Evolutionary conservation across 805 yeast species (phyloP), one percentile per base, ranked within the genome.

Genomic region (Nakazawaea pomicola): DNA sequence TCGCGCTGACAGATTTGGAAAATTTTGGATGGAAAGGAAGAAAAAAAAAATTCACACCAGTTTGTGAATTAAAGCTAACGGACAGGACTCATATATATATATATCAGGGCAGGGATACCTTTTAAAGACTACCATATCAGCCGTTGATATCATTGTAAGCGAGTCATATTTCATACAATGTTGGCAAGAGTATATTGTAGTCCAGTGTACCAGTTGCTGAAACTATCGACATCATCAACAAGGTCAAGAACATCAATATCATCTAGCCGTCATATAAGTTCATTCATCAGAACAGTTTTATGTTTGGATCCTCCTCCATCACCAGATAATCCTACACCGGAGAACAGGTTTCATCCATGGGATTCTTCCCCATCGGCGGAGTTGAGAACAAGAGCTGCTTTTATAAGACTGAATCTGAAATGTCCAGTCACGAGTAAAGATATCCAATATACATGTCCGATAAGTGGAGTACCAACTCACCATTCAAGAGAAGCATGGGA

Each of bases 381-480:
- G 50, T 69, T 91, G 45, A 76, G 98, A 49, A 83, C 87, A 50
- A 74, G 97, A 46, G 97, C 98, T 1, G 96, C 95, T 16, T 78
- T 81, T 44, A 93, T 91, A 47, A 76, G 90, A 57, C 83, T 95
- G 4, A 72, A 80, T 46, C 96, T 96, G 9, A 75, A 76, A 55
- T 91, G 98, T 60, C 98, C 97, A 0, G 93, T 90, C 10, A 90
- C 97, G 0, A 71, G 78, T 15, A 74, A 80, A 48, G 82, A 83
- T 34, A 86, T 93, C 45, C 72, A 82, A 49, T 93, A 72, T 60
- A 86, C 90, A 2, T 93, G 98, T 65, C 99, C 99, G 1, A 66
- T 75, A 43, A 85, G 96, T 4, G 99, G 99, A 2, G 89, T 93
- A 38, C 99, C 99, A 18, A 93, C 99, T 4, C 99, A 93, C 60